Percentiles rank a stretch among this genome's conserved stretches.
These are phyloP conservation scores for Quercus engelmannii DNA, from an alignment of 306 rosid genomes.

Conservation along the genomic window DNA sequence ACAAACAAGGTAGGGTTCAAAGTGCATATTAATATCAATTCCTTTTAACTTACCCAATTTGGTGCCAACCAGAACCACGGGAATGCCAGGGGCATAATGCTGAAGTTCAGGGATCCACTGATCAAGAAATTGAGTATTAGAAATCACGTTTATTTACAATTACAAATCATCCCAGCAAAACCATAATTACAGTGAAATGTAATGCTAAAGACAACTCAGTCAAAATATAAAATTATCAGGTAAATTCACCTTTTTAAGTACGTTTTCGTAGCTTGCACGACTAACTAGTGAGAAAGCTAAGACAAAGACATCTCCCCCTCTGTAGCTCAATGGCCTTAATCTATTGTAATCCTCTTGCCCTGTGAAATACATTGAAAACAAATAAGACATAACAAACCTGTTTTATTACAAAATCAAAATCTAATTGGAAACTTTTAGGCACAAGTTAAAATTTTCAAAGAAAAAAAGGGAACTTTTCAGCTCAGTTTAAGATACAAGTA, in stretches of 20 bases:
- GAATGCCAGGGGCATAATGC: conserved; percentile 80
- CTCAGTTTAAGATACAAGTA: background rate
- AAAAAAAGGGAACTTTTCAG: background rate
- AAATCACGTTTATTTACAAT: conserved; percentile 11
- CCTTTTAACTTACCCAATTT: conserved; percentile 59
- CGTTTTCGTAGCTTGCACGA: conserved; percentile 83
- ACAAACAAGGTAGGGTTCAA: background rate
- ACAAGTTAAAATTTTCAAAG: background rate
- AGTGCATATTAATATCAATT: conserved; percentile 1
- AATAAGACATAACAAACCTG: conserved; percentile 6
- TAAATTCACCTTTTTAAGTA: conserved; percentile 64
- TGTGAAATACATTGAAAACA: conserved; percentile 31
- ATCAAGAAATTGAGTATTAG: conserved; percentile 11
- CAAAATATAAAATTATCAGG: background rate
- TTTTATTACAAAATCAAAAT: conserved; percentile 1
- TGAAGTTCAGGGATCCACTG: conserved; percentile 97
- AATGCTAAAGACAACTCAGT: background rate
- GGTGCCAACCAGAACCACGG: conserved; percentile 79
- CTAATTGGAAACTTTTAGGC: background rate
- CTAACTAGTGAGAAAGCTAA: conserved; percentile 83
- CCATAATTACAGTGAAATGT: background rate
- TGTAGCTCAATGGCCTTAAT: conserved; percentile 89
- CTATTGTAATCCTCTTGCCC: conserved; percentile 97
- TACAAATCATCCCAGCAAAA: background rate
- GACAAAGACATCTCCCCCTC: conserved; percentile 91